Conservation (phyloP, 805 yeast genomes). For the Isabelozyma heimii region DNA sequence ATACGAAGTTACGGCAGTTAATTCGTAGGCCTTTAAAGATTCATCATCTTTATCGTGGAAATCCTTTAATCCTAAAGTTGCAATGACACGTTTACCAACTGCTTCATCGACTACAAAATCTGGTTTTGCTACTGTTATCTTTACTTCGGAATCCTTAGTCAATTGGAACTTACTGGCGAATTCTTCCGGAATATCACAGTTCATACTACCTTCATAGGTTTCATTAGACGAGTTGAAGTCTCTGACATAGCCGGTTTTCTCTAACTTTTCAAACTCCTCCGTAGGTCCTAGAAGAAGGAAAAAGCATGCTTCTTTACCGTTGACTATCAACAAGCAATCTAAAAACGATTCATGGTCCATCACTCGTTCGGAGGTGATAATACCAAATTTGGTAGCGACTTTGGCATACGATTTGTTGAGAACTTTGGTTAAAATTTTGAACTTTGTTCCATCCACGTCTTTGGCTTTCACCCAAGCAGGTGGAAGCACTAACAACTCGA, state of each 20-base stretch:
- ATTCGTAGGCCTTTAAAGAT: slow-evolving; percentile 26
- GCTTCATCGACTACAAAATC: slow-evolving; percentile 13
- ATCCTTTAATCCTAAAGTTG: slow-evolving; percentile 21
- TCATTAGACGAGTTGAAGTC: slow-evolving; percentile 18
- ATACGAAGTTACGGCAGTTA: slow-evolving; percentile 55
- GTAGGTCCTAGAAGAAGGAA: slow-evolving; percentile 26
- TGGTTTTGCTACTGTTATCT: slow-evolving; percentile 12
- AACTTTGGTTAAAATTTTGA: slow-evolving; percentile 18
- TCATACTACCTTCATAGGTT: slow-evolving; percentile 15
- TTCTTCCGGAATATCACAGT: slow-evolving; percentile 25
- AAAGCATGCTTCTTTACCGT: slow-evolving; percentile 12
- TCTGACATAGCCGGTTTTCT: slow-evolving; percentile 17
- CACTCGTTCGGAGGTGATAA: slow-evolving; percentile 43
- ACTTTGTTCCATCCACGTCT: slow-evolving; percentile 1
- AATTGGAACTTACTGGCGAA: slow-evolving; percentile 17
- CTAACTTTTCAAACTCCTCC: slow-evolving; percentile 18
- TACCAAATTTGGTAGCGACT: slow-evolving; percentile 41
- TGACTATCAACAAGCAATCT: slow-evolving; percentile 23
- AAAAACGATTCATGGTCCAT: slow-evolving; percentile 17
- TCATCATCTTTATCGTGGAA: slow-evolving; percentile 1
- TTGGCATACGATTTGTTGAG: slow-evolving; percentile 52
- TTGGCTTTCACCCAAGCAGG: slow-evolving; percentile 18
- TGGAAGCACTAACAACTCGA: slow-evolving; percentile 19
- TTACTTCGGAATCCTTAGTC: slow-evolving; percentile 11
- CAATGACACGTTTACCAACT: slow-evolving; percentile 20